These are phyloP conservation scores for Zarea fungicola DNA, from an alignment of 2,329 filamentous ascomycete genomes.

Conservation along the genomic window DNA sequence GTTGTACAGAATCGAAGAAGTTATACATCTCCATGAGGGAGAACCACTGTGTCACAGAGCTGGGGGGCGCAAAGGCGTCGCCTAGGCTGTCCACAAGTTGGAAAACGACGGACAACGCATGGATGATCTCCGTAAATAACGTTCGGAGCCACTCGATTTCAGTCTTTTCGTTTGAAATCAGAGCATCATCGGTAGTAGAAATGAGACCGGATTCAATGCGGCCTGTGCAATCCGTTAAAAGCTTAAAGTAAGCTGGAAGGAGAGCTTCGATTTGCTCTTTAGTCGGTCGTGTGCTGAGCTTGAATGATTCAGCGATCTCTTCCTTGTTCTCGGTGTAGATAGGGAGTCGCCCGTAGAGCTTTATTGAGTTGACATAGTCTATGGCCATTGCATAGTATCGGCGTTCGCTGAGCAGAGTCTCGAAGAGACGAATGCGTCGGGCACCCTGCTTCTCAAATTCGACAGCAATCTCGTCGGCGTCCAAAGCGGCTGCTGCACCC, in stretches of 20 bases:
- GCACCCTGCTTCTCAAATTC: slow-evolving; percentile 59
- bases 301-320: slow-evolving; percentile 27
- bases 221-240: slow-evolving; percentile 44
- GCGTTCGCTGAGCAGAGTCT: slow-evolving; percentile 67
- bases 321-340: slow-evolving; percentile 24
- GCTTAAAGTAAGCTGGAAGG: slow-evolving; percentile 43
- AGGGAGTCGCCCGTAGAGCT: slow-evolving; percentile 35
- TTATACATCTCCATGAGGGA: slow-evolving; percentile 60
- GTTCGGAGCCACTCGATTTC: slow-evolving; percentile 57
- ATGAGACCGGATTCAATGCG: slow-evolving; percentile 44
- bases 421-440: slow-evolving; percentile 62
- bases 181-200: slow-evolving; percentile 44
- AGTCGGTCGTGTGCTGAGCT: slow-evolving; percentile 22
- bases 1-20: slow-evolving; percentile 63
- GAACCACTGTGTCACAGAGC: slow-evolving; percentile 66
- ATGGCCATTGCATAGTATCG: slow-evolving; percentile 61
- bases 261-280: slow-evolving; percentile 39
- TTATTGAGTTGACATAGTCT: slow-evolving; percentile 49
- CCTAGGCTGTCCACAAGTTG: slow-evolving; percentile 60
- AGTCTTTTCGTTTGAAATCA: slow-evolving; percentile 46
- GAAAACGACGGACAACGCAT: slow-evolving; percentile 69
- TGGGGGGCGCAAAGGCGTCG: slow-evolving; percentile 50
- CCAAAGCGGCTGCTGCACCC: slow-evolving; percentile 39
- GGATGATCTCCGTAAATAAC: slow-evolving; percentile 64
- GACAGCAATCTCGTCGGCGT: slow-evolving; percentile 50